Base-by-base conservation (phyloP, 768 basidiomycete species). In the Tephrocybe sp. region DNA sequence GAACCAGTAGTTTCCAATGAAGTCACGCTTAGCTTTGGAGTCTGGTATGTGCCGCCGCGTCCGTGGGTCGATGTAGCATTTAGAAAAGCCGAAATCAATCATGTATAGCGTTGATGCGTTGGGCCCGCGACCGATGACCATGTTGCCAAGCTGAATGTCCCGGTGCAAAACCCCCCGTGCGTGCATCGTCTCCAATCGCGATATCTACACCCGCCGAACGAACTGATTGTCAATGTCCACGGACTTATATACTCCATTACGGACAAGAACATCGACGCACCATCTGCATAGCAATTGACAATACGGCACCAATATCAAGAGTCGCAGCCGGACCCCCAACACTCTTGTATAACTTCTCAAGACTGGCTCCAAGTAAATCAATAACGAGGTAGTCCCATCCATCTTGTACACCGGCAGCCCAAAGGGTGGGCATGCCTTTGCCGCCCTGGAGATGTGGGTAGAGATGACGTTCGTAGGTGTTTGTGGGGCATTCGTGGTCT, bases 1-100 rank as follows among this genome's bases (percentile, higher is more conserved):
- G 62, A 91, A 91, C 86, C 87, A 91, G 61, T 89, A 91, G 62
- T 91, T 91, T 21, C 88, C 88, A 44, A 90, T 82, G 55, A 91
- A 90, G 58, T 88, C 84, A 34, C 86, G 80, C 61, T 82, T 83
- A 25, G 67, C 68, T 44, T 76, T 81, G 57, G 82, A 83, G 49
- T 89, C 84, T 15, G 82, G 80, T 49, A 91, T 87, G 58, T 91
- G 88, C n/a, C 77, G 76, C 35, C 67, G 74, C 3, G 85, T 87
- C 38, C 63, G 54, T 18, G 77, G 76, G 65, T 91, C 86, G 54
- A 89, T 81, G 54, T 87, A 91, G 26, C 76, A 77, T 60, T 89
- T 90, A 15, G 87, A 87, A 64, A 91, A 91, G 12, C 88, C 88
- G 61, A 91, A 90, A 64, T 91, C 89, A 57, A 91, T 91, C 87